Evolutionary conservation across 257 asterid species (phyloP), one percentile per base, ranked within the genome.

Genomic region (Primulina huaijiensis): DNA sequence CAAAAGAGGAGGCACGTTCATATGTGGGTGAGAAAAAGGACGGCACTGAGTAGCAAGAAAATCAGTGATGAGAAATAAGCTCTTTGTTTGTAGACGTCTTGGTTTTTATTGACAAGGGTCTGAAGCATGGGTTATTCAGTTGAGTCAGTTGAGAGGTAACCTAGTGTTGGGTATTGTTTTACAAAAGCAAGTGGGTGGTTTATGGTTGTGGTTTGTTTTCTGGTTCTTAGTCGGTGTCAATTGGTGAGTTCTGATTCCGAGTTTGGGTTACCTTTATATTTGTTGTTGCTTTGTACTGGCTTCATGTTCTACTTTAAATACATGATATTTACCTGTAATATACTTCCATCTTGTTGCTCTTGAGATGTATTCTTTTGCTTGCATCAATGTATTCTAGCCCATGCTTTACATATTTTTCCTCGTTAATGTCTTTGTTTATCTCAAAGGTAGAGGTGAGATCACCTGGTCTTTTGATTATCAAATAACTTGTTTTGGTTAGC

Each of bases 1-100:
- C 73, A 40, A 72, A 50, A 3, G 67, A 84, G 61, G 96, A 89
- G 74, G 88, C 95, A 33, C 65, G 60, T 34, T 96, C 90, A 67
- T 77, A 88, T 30, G 84, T 78, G 78, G 74, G 81, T 62, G 87
- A 76, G 73, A 78, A 85, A 40, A 76, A 77, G 67, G 82, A 78
- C 4, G 78, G 68, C 46, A 65, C 60, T 16, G 21, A 76, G 67
- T 1, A 79, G 21, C 57, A 50, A 50, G 57, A 50, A 17, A 50
- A 14, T 16, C 20, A 14, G 57, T 50, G 21, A 79, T 37, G 79
- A 81, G 75, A 76, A 78, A 75, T 88, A 74, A 82, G 25, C 7
- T 35, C 38, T 60, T 70, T 50, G 9, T n/a, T 72, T 35, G 75
- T 55, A 66, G 29, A 50, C 57, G 70, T 74, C 78, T 50, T 46